Evolutionary conservation across 2,329 filamentous ascomycete species (phyloP).

Genomic region (Uncinocarpus reesii): DNA sequence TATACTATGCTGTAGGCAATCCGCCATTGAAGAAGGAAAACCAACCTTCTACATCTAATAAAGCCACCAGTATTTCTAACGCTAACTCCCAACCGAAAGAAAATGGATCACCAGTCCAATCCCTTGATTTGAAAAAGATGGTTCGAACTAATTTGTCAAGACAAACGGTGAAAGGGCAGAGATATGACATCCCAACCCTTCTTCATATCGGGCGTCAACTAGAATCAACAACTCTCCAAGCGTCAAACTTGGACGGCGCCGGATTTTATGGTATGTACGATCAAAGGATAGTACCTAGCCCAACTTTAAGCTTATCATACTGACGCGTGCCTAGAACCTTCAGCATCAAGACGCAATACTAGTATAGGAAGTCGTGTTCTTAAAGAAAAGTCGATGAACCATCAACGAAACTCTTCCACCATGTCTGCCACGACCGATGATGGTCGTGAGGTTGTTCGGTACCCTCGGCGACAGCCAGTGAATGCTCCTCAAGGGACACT

Average conservation of each 20-base stretch:
- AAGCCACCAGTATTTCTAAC: not conserved
- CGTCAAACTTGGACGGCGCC: not conserved
- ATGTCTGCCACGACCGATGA: slow-evolving; percentile 20
- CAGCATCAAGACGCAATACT: slow-evolving; percentile 3
- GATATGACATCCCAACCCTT: slow-evolving; percentile 33
- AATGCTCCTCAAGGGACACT: slow-evolving; percentile 26
- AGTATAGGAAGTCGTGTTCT: slow-evolving; percentile 18
- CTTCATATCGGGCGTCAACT: slow-evolving; percentile 25
- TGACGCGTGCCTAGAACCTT: not conserved
- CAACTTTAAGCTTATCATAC: not conserved
- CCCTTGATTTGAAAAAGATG: not conserved
- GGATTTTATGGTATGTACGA: not conserved
- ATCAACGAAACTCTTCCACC: slow-evolving; percentile 20
- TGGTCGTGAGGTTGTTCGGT: slow-evolving; percentile 16
- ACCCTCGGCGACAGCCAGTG: slow-evolving; percentile 25
- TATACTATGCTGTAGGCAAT: not conserved
- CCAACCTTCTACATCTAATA: not conserved
- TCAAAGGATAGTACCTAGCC: too few species aligned
- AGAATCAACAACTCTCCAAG: not conserved
- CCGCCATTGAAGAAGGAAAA: not conserved
- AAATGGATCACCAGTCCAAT: not conserved
- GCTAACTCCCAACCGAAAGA: not conserved
- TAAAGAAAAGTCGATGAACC: slow-evolving; percentile 23
- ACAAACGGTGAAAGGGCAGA: slow-evolving; percentile 14
- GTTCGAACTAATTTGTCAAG: not conserved